A percentile compares a stretch with the other conserved stretches of the same genome.
Conservation (phyloP, 306 rosid species). For the Quillaja saponaria region DNA sequence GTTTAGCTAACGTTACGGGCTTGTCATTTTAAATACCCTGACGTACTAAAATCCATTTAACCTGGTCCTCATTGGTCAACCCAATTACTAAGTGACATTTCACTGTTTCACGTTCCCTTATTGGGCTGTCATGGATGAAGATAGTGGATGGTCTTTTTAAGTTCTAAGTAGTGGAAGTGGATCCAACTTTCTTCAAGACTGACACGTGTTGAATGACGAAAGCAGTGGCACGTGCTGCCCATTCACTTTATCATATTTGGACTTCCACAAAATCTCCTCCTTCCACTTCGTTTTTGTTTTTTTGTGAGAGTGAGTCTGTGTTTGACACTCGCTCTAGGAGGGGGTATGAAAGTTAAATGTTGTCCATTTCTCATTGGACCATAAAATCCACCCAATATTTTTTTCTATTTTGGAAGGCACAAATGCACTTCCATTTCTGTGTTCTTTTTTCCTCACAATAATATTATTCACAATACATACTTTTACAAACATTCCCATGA, state of each 20-base stretch:
- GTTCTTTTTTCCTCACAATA: no score
- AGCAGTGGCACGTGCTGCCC: conserved; percentile 32
- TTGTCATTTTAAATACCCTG: background rate
- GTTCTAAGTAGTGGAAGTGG: no score
- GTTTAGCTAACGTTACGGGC: background rate
- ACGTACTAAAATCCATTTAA: background rate
- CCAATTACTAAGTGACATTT: no score
- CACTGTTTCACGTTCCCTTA: background rate
- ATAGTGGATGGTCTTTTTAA: background rate
- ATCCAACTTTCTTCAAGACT: background rate
- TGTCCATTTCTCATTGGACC: conserved; percentile 41
- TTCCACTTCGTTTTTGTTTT: conserved; percentile 2
- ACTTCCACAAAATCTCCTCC: conserved; percentile 32
- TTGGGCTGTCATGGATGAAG: conserved; percentile 4
- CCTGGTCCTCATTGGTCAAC: no score
- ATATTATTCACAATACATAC: no score
- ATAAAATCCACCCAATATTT: conserved; percentile 30
- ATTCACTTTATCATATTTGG: conserved; percentile 7
- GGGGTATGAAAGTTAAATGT: background rate
- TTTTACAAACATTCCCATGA: no score
- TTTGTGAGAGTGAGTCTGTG: no score
- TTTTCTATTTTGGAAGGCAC: no score
- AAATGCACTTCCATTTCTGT: no score
- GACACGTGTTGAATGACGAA: conserved; percentile 16
- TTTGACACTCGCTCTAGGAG: no score